Conservation (phyloP, 1,139 yeast species). For the Blastobotrys apis region DNA sequence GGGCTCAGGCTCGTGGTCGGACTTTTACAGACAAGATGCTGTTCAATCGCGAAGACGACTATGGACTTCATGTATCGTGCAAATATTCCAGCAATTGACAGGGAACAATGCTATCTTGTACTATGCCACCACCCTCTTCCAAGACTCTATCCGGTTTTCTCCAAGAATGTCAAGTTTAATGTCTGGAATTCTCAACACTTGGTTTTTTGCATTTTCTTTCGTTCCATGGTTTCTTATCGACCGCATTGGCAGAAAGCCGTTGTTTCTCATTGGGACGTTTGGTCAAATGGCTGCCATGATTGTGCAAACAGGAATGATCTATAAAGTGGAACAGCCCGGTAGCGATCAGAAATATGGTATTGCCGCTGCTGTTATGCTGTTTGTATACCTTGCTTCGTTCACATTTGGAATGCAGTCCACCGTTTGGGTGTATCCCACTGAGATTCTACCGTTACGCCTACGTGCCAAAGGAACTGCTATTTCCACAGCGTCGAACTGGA, state of each 20-base stretch:
- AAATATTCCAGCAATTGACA: not conserved
- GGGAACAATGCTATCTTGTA: not conserved
- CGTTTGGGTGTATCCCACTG: conserved; percentile 48
- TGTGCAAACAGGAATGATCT: not conserved
- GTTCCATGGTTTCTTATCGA: conserved; percentile 10
- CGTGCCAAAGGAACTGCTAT: conserved; percentile 52
- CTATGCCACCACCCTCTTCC: not conserved
- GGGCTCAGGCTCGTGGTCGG: not conserved
- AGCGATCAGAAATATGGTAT: too few relatives aligned
- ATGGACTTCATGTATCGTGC: not conserved
- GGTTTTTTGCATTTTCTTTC: not conserved
- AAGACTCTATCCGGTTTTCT: not conserved
- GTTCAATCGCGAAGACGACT: not conserved
- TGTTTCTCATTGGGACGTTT: conserved; percentile 30
- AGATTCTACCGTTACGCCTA: conserved; percentile 53
- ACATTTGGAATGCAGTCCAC: conserved; percentile 27
- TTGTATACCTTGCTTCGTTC: conserved; percentile 28
- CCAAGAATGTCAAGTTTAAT: not conserved
- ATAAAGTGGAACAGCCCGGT: too few relatives aligned
- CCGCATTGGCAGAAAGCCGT: conserved; percentile 29
- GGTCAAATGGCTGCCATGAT: not conserved
- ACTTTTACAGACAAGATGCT: not conserved
- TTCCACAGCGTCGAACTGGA: conserved; percentile 47
- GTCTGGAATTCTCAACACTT: not conserved
- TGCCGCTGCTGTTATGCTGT: conserved; percentile 14